Evolutionary conservation across 441 rosid genomes (phyloP), one percentile per base, ranked within the genome.

Genomic region (Gossypium davidsonii): DNA sequence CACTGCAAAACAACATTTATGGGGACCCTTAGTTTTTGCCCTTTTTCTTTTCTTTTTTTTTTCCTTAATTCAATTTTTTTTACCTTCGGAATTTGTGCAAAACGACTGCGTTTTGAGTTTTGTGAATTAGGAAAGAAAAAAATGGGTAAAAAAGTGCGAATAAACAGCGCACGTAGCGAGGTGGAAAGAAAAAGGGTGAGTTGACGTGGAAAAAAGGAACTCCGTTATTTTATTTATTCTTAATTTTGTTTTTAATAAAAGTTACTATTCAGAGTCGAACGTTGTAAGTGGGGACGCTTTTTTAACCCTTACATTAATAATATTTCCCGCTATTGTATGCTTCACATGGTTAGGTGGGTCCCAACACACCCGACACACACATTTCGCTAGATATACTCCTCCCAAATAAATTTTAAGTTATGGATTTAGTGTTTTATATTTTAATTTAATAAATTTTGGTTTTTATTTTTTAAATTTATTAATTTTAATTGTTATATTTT

Each of bases 241-340:
- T 42, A 44, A 18, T 44, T 44, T 1, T 20, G 2, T 51, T 51
- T 67, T 8, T 2, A 26, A 49, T 44, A 20, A 51, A 71, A 58
- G 51, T n/a, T 58, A 71, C 17, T 71, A 52, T 58, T 25, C 28
- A 25, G 12, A 74, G 67, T 80, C 80, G 86, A 85, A 75, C 88
- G 83, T 82, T 80, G 84, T 15, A 56, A 74, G 78, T 79, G 82
- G 83, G 84, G 83, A 48, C 78, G 42, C 31, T 48, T 58, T 72
- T 64, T 57, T 10, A 11, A 20, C 25, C 17, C 37, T 44, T 39
- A 28, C 26, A 18, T 3, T 18, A 39, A 49, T 39, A 39, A 39
- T 60, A 44, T 67, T 72, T 73, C 78, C 79, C 76, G 72, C 74
- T 60, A 65, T 28, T 7, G 1, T 6, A 57, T 57, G 25, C 14